phyloP scores from a whole-genome alignment of 1,139 yeast species.

The Magnusiomyces suaveolens region DNA sequence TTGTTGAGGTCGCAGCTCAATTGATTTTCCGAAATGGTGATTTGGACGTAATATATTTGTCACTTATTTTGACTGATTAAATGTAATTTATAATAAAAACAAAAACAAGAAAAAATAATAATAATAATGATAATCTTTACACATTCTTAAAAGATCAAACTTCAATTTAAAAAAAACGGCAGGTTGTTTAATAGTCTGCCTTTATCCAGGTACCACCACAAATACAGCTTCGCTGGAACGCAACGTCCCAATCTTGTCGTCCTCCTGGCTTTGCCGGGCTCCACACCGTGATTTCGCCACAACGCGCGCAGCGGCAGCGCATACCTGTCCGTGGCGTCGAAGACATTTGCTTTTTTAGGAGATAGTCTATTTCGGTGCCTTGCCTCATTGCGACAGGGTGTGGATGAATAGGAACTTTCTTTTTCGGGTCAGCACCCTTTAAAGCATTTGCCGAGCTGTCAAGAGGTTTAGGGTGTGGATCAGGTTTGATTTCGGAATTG shows the following conservation, averaged over 20 bases:
- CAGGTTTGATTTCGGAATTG: not conserved
- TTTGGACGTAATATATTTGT: no score
- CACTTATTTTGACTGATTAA: no score
- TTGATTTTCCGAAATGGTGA: no score
- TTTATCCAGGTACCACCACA: slow-evolving; percentile 49
- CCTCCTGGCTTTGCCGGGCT: slow-evolving; percentile 26
- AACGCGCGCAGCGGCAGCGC: slow-evolving; percentile 51
- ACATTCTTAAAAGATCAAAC: no score
- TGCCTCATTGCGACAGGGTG: not conserved
- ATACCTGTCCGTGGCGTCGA: slow-evolving; percentile 13
- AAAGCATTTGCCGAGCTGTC: not conserved
- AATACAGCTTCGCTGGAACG: slow-evolving; percentile 64
- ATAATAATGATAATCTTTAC: no score
- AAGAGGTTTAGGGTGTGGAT: not conserved
- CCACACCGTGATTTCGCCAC: slow-evolving; percentile 51
- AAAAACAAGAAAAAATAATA: no score
- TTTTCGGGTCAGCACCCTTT: not conserved
- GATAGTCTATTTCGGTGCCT: slow-evolving; percentile 22
- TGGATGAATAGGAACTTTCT: slow-evolving; percentile 1
- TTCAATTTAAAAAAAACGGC: no score
- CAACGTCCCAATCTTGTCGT: slow-evolving; percentile 56
- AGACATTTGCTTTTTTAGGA: slow-evolving; percentile 29
- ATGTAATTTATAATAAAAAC: no score
- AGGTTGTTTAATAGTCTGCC: slow-evolving; percentile 10
- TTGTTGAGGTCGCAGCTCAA: slow-evolving; percentile 6